Base-by-base conservation (phyloP, 2,329 filamentous ascomycete species). In the Thielaviopsis punctulata region DNA sequence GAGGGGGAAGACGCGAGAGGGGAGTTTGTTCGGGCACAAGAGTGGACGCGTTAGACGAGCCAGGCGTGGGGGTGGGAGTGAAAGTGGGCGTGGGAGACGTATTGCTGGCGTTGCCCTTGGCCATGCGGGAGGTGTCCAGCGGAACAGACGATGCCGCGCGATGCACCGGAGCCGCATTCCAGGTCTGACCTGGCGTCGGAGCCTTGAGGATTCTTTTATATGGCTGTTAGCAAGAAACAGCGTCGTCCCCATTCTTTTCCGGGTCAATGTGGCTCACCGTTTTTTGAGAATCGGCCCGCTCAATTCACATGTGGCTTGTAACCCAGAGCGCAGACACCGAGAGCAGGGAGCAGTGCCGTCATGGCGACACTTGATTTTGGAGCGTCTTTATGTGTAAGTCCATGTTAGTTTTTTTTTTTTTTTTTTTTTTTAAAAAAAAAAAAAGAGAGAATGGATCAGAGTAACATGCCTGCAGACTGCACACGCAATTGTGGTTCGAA, bases 311-410 rank as follows among this genome's bases (percentile, higher is more conserved):
- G 49, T 48, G 13, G 49, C 19, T 27, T 41, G 45, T 18, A 39
- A 41, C 4, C 53, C 53, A 4, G 50, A 46, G n/a, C 46, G 44
- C 12, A 47, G 9, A 23, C 54, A 55, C 7, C 51, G 36, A 10
- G 25, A 47, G 22, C 54, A 55, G 18, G 54, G 54, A 2, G 51
- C 30, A n/a, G 23, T 44, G 33, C 48, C 51, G 13, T 43, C 45
- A 25, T 53, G 51, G 21, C 36, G 51, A 47, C 54, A 55, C 43
- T 55, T 53, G 9, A 55, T 50, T 39, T 55, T 55, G 21, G 54
- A 55, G 19, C 18, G 45, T 22, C 53, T 55, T 27, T 30, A 39
- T 24, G 23, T 47, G 18, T 9, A 22, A 6, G 23, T 15, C 13
- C 18, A 9, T 22, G 21, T 39, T 39, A 18, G 13, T 15, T 39